Percentiles rank a stretch among this genome's conserved stretches.
Conservation (phyloP, 2,329 filamentous ascomycete species). For the Colletotrichum truncatum region DNA sequence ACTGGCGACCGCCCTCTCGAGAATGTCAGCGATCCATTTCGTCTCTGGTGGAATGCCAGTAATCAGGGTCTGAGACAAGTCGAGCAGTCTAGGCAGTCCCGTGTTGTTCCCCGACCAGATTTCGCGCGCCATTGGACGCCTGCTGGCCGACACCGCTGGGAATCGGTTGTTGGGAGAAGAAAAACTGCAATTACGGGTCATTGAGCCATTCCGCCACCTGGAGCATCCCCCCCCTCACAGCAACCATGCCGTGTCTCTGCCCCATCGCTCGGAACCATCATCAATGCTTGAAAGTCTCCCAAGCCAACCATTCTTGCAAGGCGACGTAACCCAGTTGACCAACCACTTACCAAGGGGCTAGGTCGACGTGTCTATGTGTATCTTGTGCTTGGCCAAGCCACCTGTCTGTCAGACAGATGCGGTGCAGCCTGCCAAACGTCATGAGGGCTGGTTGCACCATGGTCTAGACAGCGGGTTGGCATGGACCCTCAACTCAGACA, state of each 20-base stretch:
- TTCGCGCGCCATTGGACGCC: not conserved
- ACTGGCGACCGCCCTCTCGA: not conserved
- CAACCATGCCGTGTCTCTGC: constrained; percentile 1
- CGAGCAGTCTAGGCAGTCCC: not conserved
- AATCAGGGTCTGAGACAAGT: constrained; percentile 1
- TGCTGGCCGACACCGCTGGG: constrained; percentile 9
- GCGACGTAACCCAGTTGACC: no score
- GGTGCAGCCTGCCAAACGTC: not conserved
- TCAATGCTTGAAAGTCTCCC: not conserved
- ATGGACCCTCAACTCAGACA: not conserved
- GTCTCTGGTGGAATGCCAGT: not conserved
- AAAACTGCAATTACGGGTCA: not conserved
- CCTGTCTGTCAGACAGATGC: not conserved
- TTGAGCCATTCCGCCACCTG: not conserved
- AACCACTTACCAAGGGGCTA: not conserved
- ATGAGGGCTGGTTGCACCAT: not conserved
- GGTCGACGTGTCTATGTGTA: not conserved
- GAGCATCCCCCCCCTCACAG: not conserved
- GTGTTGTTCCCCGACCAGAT: not conserved
- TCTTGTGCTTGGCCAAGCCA: not conserved
- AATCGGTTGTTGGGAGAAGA: not conserved
- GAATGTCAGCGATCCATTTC: not conserved
- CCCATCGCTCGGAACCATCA: not conserved
- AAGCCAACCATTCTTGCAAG: not conserved
- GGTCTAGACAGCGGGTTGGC: not conserved